phyloP scores from a whole-genome alignment of 2,329 filamentous ascomycete species.

The Alternaria angustiovoidea region DNA sequence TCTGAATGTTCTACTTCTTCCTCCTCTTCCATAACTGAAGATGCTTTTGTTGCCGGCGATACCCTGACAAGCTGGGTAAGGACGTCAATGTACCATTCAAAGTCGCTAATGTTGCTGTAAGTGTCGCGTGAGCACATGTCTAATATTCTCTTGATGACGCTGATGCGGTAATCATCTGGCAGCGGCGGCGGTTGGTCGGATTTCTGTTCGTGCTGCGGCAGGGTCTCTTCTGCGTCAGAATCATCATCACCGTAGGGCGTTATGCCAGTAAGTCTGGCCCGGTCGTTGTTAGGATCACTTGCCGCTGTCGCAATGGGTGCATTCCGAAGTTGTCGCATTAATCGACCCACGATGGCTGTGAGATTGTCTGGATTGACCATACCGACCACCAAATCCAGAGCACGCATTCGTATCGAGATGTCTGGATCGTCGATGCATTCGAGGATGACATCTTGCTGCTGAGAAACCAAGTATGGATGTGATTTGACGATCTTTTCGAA shows the following conservation, averaged over 20 bases:
- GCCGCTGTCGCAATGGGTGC: slow-evolving; percentile 64
- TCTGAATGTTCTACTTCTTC: slow-evolving; percentile 36
- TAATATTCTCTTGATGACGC: slow-evolving; percentile 82
- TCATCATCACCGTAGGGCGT: slow-evolving; percentile 63
- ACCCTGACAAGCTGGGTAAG: slow-evolving; percentile 81
- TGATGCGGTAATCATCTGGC: slow-evolving; percentile 84
- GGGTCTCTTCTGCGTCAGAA: slow-evolving; percentile 63
- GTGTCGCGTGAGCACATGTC: slow-evolving; percentile 90
- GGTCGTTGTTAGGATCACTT: slow-evolving; percentile 58
- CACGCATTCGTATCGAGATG: slow-evolving; percentile 93
- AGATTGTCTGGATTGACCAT: slow-evolving; percentile 93
- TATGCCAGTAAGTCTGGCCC: slow-evolving; percentile 52
- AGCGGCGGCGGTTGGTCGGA: slow-evolving; percentile 66
- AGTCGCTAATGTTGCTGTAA: slow-evolving; percentile 85
- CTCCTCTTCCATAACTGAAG: slow-evolving; percentile 34
- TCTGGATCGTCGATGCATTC: slow-evolving; percentile 96
- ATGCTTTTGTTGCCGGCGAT: slow-evolving; percentile 63
- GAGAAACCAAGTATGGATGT: slow-evolving; percentile 85
- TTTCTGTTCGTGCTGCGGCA: slow-evolving; percentile 61
- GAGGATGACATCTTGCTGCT: slow-evolving; percentile 95
- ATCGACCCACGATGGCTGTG: slow-evolving; percentile 80
- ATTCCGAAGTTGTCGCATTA: slow-evolving; percentile 83
- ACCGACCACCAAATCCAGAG: slow-evolving; percentile 87
- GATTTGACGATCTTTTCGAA: slow-evolving; percentile 94
- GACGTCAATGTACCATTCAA: slow-evolving; percentile 97